phyloP scores from a whole-genome alignment of 495 filamentous ascomycete species.

The Podospora tetraspora region DNA sequence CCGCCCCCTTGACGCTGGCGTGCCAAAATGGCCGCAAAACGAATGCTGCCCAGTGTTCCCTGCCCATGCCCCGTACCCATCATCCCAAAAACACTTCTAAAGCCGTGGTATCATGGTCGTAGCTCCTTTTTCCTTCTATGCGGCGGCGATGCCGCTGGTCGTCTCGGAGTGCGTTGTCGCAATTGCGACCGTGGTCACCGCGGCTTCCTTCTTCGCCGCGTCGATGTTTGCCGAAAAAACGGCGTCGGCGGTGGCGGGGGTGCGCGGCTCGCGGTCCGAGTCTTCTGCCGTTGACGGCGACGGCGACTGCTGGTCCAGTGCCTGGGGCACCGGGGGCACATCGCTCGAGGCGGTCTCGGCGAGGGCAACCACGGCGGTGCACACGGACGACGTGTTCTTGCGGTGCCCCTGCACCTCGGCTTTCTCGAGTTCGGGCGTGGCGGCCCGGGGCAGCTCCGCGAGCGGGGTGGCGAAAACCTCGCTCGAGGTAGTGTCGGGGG shows the following conservation, averaged over 20 bases:
- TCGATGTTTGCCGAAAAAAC: background rate
- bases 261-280: conserved; percentile 28
- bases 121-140: background rate
- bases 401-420: conserved; percentile 18
- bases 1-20: background rate
- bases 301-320: conserved; percentile 8
- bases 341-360: conserved; percentile 4
- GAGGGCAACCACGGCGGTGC: conserved; percentile 21
- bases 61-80: background rate
- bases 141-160: background rate
- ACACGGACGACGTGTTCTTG: conserved; percentile 32
- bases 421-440: background rate
- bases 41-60: background rate
- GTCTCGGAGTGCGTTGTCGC: background rate
- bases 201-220: background rate
- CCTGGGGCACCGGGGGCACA: conserved; percentile 18
- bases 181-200: background rate
- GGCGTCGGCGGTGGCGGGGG: conserved; percentile 21
- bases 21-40: background rate
- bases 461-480: conserved; percentile 12
- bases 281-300: conserved; percentile 26
- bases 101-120: background rate
- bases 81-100: background rate
- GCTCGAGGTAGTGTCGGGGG: conserved; percentile 12
- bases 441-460: background rate